Percentiles rank a stretch among this genome's conserved stretches.
phyloP scores from a whole-genome alignment of 1,284 basidiomycete species.

The Apiotrichum akiyoshidainum region DNA sequence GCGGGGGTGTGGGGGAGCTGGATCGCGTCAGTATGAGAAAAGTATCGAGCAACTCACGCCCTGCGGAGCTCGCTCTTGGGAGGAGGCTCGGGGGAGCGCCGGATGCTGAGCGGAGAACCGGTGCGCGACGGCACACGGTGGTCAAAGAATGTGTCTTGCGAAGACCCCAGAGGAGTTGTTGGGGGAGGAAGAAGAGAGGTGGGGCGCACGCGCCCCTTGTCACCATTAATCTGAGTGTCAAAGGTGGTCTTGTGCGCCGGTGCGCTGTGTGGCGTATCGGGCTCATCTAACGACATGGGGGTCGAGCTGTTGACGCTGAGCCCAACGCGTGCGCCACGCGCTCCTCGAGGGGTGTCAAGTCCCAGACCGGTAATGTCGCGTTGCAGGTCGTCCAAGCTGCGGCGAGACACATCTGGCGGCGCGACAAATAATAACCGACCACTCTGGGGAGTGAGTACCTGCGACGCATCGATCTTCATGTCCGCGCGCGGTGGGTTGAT shows the following conservation, averaged over 20 bases:
- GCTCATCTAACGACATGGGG: neutral
- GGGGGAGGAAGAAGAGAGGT: constrained; percentile 9
- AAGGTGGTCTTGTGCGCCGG: constrained; percentile 17
- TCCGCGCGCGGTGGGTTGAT: neutral
- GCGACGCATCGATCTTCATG: neutral
- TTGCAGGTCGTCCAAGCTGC: constrained; percentile 18
- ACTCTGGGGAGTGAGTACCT: neutral
- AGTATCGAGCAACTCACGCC: constrained; percentile 27
- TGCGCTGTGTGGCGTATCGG: constrained; percentile 18
- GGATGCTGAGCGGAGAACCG: neutral
- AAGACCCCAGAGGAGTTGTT: neutral
- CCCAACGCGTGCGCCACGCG: constrained; percentile 3
- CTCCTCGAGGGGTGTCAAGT: constrained; percentile 3
- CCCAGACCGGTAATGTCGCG: constrained; percentile 11
- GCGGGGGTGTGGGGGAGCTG: constrained; percentile 1
- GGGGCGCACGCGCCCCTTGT: constrained; percentile 1
- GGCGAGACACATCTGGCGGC: constrained; percentile 17
- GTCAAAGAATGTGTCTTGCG: neutral
- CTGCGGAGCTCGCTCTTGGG: constrained; percentile 38
- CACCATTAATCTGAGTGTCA: constrained; percentile 3
- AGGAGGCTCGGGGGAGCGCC: constrained; percentile 38
- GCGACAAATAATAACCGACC: constrained; percentile 19
- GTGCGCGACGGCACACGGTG: neutral
- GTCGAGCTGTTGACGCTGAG: constrained; percentile 3
- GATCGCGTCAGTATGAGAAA: neutral